Percentiles rank a stretch among this genome's conserved stretches.
These are phyloP conservation scores for Eimeria maxima DNA, from an alignment of 169 alveolate species.

Conservation along the genomic window DNA sequence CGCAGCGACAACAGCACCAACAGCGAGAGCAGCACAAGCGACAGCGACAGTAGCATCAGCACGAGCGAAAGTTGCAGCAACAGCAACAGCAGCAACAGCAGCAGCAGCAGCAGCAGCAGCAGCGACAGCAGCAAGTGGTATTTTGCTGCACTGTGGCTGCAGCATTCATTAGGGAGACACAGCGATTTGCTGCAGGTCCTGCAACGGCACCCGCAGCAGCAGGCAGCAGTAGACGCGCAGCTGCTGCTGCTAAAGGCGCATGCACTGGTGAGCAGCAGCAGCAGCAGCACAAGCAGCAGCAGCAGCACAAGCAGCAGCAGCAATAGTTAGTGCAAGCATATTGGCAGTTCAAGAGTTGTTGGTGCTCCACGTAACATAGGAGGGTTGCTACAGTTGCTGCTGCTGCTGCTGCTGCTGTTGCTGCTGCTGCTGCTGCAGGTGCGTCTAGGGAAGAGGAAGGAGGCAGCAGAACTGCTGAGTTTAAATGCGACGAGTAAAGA, in stretches of 20 bases:
- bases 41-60: neutral
- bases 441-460: neutral
- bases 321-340: neutral
- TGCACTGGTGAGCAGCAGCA: constrained; percentile 26
- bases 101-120: constrained; percentile 43
- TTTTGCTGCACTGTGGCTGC: constrained; percentile 11
- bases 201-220: constrained; percentile 31
- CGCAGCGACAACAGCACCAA: neutral
- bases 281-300: constrained; percentile 6
- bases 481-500: neutral
- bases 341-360: neutral
- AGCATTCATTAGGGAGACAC: constrained; percentile 22
- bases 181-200: constrained; percentile 26
- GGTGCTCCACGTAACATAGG: neutral
- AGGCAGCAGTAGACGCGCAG: neutral
- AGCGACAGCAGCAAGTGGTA: constrained; percentile 17
- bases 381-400: neutral
- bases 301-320: neutral
- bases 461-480: constrained; percentile 13
- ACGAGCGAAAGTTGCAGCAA: neutral
- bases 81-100: constrained; percentile 28
- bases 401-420: constrained; percentile 40
- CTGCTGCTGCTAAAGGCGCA: constrained; percentile 40
- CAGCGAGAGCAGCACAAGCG: neutral
- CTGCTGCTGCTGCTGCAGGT: constrained; percentile 69